Evolutionary conservation across 2,329 filamentous ascomycete genomes (phyloP).

Genomic region (Claviceps capensis): DNA sequence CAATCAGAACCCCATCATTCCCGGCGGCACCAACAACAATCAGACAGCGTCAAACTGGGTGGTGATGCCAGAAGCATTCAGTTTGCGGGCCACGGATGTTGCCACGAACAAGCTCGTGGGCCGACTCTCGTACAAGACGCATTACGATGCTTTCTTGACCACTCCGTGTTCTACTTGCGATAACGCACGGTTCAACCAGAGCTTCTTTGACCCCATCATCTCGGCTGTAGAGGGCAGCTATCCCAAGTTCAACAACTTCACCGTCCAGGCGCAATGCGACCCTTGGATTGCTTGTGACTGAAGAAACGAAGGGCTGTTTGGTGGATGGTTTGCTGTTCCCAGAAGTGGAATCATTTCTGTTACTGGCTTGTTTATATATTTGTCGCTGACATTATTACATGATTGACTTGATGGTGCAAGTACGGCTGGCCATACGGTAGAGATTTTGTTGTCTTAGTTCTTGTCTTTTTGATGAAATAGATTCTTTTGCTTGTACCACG

Average conservation of each 20-base stretch:
- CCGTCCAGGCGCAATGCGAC: constrained; percentile 22
- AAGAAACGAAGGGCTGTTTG: background rate
- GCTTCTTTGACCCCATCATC: constrained; percentile 25
- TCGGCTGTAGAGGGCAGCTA: constrained; percentile 24
- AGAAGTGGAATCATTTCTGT: constrained; percentile 1
- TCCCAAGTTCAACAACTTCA: constrained; percentile 24
- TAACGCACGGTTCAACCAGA: constrained; percentile 20
- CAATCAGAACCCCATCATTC: constrained; percentile 25
- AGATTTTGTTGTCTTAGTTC: constrained; percentile 6
- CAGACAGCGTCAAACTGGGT: constrained; percentile 20
- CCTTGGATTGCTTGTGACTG: constrained; percentile 25
- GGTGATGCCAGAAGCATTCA: constrained; percentile 25
- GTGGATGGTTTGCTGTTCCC: constrained; percentile 2
- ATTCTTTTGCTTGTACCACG: constrained; percentile 3
- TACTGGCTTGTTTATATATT: constrained; percentile 1
- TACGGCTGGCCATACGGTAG: constrained; percentile 8
- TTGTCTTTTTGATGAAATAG: constrained; percentile 4
- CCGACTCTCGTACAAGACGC: constrained; percentile 23
- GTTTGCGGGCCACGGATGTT: constrained; percentile 19
- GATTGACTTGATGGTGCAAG: constrained; percentile 7
- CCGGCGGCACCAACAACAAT: constrained; percentile 17
- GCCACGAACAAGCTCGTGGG: constrained; percentile 20
- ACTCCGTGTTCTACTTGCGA: constrained; percentile 24
- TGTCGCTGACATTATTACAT: constrained; percentile 2
- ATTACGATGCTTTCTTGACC: constrained; percentile 23